A percentile compares a stretch with the other conserved stretches of the same genome.
phyloP scores from a whole-genome alignment of 495 filamentous ascomycete genomes.

The Pyronema domesticum region DNA sequence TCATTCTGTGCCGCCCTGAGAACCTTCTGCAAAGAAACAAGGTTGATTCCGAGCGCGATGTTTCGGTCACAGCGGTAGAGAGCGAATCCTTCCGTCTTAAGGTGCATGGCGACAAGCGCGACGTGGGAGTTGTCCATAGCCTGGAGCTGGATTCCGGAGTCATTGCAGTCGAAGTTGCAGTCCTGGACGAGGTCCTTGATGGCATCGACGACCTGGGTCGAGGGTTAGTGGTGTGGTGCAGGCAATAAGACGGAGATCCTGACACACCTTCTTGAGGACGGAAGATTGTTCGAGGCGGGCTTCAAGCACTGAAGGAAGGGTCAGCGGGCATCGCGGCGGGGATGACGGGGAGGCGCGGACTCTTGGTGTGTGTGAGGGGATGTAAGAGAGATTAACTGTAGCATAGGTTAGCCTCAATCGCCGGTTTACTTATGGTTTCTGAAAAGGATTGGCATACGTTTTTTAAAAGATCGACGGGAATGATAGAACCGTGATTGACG shows the following conservation, averaged over 20 bases:
- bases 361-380: no score
- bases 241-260: background rate
- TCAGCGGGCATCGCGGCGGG: no score
- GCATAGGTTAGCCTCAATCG: no score
- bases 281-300: constrained; percentile 86
- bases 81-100: constrained; percentile 86
- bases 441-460: no score
- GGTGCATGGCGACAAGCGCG: constrained; percentile 94
- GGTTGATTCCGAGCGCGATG: constrained; percentile 93
- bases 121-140: constrained; percentile 99
- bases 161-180: constrained; percentile 99
- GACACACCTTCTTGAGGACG: constrained; percentile 79
- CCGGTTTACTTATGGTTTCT: no score
- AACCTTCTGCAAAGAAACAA: constrained; percentile 91
- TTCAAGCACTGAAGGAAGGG: constrained; percentile 58
- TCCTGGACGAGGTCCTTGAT: constrained; percentile 99
- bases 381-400: no score
- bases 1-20: constrained; percentile 86
- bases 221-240: constrained; percentile 6
- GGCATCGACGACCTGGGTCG: constrained; percentile 72
- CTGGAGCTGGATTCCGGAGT: constrained; percentile 92
- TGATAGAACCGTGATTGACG: no score
- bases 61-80: constrained; percentile 98
- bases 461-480: no score
- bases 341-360: no score